phyloP scores from a whole-genome alignment of 371 early-diverging fungal species.

The Mortierella sp. region DNA sequence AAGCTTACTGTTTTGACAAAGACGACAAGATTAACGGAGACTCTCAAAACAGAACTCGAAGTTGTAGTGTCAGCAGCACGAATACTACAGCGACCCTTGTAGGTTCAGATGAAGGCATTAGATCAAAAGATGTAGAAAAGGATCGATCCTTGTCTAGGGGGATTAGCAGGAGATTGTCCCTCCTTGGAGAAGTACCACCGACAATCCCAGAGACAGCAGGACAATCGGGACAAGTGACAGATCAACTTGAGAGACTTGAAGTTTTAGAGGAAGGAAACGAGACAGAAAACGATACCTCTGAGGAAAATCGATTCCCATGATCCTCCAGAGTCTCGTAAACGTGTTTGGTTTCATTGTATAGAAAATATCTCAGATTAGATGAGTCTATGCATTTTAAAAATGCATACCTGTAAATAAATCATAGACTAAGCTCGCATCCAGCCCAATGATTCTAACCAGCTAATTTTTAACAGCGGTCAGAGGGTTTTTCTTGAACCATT shows the following conservation, averaged over 20 bases:
- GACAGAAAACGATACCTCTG: neutral
- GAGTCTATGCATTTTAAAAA: no score
- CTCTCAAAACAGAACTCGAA: slow-evolving; percentile 21
- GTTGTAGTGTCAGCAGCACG: slow-evolving; percentile 18
- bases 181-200: neutral
- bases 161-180: neutral
- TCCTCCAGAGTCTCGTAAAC: neutral
- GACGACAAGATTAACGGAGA: neutral
- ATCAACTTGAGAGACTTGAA: neutral
- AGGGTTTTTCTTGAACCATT: no score
- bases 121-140: neutral
- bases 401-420: no score
- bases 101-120: slow-evolving; percentile 18
- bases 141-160: neutral
- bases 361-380: no score
- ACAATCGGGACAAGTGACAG: neutral
- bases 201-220: neutral
- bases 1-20: neutral
- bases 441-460: no score
- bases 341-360: no score
- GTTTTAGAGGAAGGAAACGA: slow-evolving; percentile 4
- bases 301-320: neutral
- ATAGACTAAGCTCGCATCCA: no score
- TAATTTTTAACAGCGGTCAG: no score
- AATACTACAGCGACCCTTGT: slow-evolving; percentile 42